Evolutionary conservation across 2,329 filamentous ascomycete species (phyloP).

Genomic region (Penicillium sclerotigenum): DNA sequence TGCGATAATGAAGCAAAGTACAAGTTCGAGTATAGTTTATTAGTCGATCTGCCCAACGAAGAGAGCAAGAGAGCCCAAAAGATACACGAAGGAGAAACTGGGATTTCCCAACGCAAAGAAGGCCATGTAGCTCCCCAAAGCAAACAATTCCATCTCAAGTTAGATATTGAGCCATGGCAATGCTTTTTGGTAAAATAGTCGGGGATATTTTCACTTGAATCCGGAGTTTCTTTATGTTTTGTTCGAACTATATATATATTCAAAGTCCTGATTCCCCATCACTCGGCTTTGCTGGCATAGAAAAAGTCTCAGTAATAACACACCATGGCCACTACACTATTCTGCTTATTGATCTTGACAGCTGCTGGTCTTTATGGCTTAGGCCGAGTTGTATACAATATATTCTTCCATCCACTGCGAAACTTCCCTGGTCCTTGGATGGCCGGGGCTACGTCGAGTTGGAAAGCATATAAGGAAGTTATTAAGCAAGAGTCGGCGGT

Average conservation of each 20-base stretch:
- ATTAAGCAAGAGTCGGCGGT: conserved; percentile 8
- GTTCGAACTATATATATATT: neutral
- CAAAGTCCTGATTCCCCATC: neutral
- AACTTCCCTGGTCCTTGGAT: conserved; percentile 13
- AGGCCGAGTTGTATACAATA: neutral
- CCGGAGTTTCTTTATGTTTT: neutral
- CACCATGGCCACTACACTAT: neutral
- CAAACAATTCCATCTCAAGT: too few relatives aligned
- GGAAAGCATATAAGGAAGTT: conserved; percentile 13
- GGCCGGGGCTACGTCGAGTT: conserved; percentile 9
- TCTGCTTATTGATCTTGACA: neutral
- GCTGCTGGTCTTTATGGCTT: neutral
- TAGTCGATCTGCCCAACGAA: neutral
- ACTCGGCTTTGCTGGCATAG: neutral
- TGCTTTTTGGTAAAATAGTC: neutral
- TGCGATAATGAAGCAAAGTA: neutral
- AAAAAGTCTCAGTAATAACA: neutral
- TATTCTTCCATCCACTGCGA: conserved; percentile 13
- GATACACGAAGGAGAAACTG: too few relatives aligned
- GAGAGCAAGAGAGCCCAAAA: too few relatives aligned
- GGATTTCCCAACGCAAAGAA: neutral
- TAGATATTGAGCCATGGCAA: neutral
- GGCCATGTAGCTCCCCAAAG: neutral
- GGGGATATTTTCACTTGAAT: neutral
- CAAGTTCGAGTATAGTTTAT: too few relatives aligned